Conservation (phyloP, 2,329 filamentous ascomycete species). For the Lasiodiplodia hormozganensis region DNA sequence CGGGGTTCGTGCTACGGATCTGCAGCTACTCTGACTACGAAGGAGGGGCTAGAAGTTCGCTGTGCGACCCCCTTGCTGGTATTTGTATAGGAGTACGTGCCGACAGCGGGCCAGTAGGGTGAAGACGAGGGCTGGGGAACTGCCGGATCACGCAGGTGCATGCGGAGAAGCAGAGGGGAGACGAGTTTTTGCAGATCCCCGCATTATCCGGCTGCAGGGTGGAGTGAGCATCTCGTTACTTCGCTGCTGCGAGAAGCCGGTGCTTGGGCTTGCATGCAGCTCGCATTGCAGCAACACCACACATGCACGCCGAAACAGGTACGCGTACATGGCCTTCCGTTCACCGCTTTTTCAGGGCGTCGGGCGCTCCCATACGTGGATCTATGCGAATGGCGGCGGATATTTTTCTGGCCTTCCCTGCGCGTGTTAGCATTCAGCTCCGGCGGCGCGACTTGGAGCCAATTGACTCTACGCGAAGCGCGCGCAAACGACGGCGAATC, state of each 20-base stretch:
- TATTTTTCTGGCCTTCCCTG: background rate
- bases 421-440: background rate
- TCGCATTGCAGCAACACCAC: background rate
- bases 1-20: background rate
- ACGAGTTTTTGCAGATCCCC: background rate
- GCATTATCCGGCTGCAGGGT: background rate
- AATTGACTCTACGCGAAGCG: background rate
- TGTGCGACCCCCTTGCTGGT: too few relatives aligned
- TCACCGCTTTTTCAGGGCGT: background rate
- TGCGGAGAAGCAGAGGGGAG: background rate
- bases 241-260: background rate
- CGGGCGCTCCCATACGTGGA: background rate
- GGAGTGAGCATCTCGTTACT: slow-evolving; percentile 24
- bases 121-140: background rate
- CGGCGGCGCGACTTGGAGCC: background rate
- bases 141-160: slow-evolving; percentile 19
- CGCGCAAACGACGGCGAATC: background rate
- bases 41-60: background rate
- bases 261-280: slow-evolving; percentile 1
- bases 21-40: background rate
- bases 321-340: background rate
- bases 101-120: slow-evolving; percentile 6
- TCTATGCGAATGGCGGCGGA: background rate
- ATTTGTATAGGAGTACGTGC: background rate
- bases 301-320: background rate